A percentile compares a stretch with the other conserved stretches of the same genome.
Conservation (phyloP, 1,284 basidiomycete species). For the Inonotus hispidus region DNA sequence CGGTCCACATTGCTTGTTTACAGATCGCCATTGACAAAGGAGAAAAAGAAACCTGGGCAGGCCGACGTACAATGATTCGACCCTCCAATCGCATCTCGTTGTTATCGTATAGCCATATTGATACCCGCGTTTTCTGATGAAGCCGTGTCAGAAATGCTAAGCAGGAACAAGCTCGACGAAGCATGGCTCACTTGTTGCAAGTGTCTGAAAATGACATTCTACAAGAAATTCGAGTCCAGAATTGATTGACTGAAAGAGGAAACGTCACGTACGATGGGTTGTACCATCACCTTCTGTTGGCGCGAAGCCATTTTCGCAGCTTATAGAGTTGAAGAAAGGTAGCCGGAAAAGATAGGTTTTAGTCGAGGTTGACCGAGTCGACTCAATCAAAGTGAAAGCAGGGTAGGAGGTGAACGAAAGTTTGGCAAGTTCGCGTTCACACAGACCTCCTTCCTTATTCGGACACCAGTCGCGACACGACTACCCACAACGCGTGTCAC, state of each 20-base stretch:
- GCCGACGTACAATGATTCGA: slow-evolving; percentile 81
- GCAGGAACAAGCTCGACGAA: slow-evolving; percentile 1
- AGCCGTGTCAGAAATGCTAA: slow-evolving; percentile 16
- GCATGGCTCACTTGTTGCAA: slow-evolving; percentile 66
- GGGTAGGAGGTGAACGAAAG: background rate
- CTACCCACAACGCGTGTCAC: slow-evolving; percentile 14
- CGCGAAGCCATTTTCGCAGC: slow-evolving; percentile 74
- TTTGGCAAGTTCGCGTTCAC: background rate
- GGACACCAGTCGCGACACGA: slow-evolving; percentile 14
- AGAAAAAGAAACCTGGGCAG: slow-evolving; percentile 11
- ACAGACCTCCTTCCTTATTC: slow-evolving; percentile 9
- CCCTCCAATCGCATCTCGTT: slow-evolving; percentile 96
- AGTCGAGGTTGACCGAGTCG: background rate
- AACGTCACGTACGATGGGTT: slow-evolving; percentile 78
- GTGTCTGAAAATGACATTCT: slow-evolving; percentile 99
- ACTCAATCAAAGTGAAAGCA: background rate
- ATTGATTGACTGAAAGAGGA: background rate
- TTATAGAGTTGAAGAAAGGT: background rate
- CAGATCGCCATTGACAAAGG: background rate
- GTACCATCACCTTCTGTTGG: slow-evolving; percentile 95
- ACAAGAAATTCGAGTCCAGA: slow-evolving; percentile 25
- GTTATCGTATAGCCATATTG: slow-evolving; percentile 98
- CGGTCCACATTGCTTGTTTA: background rate
- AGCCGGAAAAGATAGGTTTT: background rate
- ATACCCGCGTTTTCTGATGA: slow-evolving; percentile 74